phyloP scores from a whole-genome alignment of 2,329 filamentous ascomycete species.

The Coleophoma cylindrospora region DNA sequence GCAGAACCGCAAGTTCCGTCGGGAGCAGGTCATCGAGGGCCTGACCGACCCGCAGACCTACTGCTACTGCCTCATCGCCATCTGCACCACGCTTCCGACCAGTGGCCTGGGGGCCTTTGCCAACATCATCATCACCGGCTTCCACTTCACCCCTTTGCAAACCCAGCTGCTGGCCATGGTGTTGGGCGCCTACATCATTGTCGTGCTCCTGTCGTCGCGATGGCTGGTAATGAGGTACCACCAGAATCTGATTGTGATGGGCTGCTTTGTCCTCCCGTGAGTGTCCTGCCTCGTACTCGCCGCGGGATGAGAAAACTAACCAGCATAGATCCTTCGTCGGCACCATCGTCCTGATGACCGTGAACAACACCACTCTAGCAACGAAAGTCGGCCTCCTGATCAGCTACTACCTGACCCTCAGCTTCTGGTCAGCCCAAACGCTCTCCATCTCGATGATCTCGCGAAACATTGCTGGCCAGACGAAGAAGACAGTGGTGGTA shows the following conservation, averaged over 20 bases:
- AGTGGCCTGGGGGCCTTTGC: slow-evolving; percentile 69
- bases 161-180: slow-evolving; percentile 75
- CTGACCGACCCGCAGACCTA: slow-evolving; percentile 60
- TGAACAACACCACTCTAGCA: slow-evolving; percentile 50
- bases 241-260: slow-evolving; percentile 67
- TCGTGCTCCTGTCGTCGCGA: slow-evolving; percentile 59
- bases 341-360: slow-evolving; percentile 67
- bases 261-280: slow-evolving; percentile 60
- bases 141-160: slow-evolving; percentile 60
- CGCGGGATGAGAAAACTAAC: not conserved
- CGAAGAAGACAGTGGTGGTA: slow-evolving; percentile 45
- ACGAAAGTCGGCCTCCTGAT: slow-evolving; percentile 65
- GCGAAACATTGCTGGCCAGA: slow-evolving; percentile 45
- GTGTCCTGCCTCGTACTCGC: slow-evolving; percentile 19
- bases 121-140: slow-evolving; percentile 68
- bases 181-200: slow-evolving; percentile 67
- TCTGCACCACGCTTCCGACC: slow-evolving; percentile 70
- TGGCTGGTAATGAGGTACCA: slow-evolving; percentile 63
- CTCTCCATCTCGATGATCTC: slow-evolving; percentile 57
- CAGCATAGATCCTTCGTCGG: slow-evolving; percentile 57
- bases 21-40: slow-evolving; percentile 44
- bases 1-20: slow-evolving; percentile 43
- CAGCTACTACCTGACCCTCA: slow-evolving; percentile 71
- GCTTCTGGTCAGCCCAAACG: slow-evolving; percentile 72
- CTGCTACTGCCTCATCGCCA: slow-evolving; percentile 58